Evolutionary conservation across 371 early-diverging fungal genomes (phyloP).

Genomic region (Mucor saturninus): DNA sequence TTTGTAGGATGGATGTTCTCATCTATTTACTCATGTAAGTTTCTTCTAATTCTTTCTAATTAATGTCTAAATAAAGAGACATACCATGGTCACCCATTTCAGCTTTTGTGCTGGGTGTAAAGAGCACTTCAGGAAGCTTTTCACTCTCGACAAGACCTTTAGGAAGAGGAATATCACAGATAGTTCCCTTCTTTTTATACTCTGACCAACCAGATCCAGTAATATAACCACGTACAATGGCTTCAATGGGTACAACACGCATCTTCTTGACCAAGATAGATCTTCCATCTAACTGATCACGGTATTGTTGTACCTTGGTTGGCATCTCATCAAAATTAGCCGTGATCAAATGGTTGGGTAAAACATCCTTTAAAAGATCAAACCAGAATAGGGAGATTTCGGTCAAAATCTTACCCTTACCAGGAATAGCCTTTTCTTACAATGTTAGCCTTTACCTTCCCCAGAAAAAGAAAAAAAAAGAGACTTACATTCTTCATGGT

Average conservation of each 20-base stretch:
- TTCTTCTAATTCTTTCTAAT: background rate
- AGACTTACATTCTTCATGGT: conserved; percentile 92
- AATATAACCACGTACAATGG: conserved; percentile 97
- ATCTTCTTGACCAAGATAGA: conserved; percentile 92
- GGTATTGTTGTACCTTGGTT: conserved; percentile 80
- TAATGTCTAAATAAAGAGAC: background rate
- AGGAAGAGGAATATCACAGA: conserved; percentile 90
- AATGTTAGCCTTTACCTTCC: background rate
- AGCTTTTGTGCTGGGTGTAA: conserved; percentile 98
- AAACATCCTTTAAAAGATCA: conserved; percentile 77
- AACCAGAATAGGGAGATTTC: conserved; percentile 96
- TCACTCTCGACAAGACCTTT: conserved; percentile 83
- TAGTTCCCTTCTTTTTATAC: conserved; percentile 90
- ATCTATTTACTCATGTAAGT: conserved; percentile 53
- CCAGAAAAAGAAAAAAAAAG: too few species aligned
- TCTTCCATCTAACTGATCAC: conserved; percentile 85
- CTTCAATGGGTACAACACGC: conserved; percentile 95
- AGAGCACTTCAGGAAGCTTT: conserved; percentile 82
- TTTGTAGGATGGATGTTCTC: conserved; percentile 96
- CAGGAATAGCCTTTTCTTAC: conserved; percentile 81
- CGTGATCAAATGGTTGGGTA: conserved; percentile 95
- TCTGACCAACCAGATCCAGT: conserved; percentile 96
- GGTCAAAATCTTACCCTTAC: conserved; percentile 96
- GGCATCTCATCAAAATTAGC: conserved; percentile 95
- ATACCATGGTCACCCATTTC: conserved; percentile 94